phyloP scores from a whole-genome alignment of 257 asterid genomes.

The Petrea volubilis region DNA sequence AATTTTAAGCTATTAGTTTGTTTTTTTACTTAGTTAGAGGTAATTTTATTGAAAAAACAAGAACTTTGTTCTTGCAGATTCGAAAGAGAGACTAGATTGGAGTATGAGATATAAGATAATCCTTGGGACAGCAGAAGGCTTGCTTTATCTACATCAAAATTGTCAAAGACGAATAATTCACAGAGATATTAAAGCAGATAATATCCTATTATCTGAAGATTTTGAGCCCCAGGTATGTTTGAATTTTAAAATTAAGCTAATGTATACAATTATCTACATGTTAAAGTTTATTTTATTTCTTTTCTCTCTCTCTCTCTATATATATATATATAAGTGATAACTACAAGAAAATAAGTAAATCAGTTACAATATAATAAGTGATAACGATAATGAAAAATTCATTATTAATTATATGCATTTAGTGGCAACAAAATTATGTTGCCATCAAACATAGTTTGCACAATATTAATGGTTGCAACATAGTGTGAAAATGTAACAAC shows the following conservation, averaged over 20 bases:
- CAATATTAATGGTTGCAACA: too few relatives aligned
- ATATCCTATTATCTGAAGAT: constrained; percentile 63
- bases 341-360: too few relatives aligned
- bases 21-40: not conserved
- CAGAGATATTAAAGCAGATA: constrained; percentile 69
- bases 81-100: constrained; percentile 50
- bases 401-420: too few relatives aligned
- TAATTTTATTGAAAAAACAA: not conserved
- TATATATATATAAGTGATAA: too few relatives aligned
- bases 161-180: constrained; percentile 66
- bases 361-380: too few relatives aligned
- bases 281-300: too few relatives aligned
- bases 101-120: constrained; percentile 56
- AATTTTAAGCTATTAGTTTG: not conserved
- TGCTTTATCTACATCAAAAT: constrained; percentile 60
- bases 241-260: not conserved
- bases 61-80: constrained; percentile 26
- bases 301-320: too few relatives aligned
- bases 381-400: too few relatives aligned
- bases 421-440: too few relatives aligned
- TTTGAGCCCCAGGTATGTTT: constrained; percentile 60
- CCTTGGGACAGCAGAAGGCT: constrained; percentile 69
- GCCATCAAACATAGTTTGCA: too few relatives aligned
- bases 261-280: not conserved
- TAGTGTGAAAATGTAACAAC: too few relatives aligned